A percentile compares a stretch with the other conserved stretches of the same genome.
Evolutionary conservation across 306 rosid species (phyloP).

Genomic region (Cicer cuneatum): DNA sequence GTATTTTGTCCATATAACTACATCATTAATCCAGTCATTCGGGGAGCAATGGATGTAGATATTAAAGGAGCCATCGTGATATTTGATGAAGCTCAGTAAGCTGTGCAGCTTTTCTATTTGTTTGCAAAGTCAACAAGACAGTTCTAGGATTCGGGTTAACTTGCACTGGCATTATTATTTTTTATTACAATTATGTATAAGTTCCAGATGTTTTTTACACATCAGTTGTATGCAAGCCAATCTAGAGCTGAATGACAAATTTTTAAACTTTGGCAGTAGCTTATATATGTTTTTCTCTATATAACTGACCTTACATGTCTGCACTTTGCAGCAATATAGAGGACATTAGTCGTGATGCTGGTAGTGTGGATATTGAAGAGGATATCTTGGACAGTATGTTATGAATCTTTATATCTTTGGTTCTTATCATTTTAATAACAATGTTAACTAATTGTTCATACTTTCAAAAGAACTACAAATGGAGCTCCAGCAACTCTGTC

Average conservation of each 20-base stretch:
- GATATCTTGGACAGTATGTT: slow-evolving; percentile 80
- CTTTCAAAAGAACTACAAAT: slow-evolving; percentile 70
- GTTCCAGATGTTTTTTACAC: slow-evolving; percentile 25
- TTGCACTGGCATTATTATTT: not conserved
- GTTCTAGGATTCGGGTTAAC: slow-evolving; percentile 25
- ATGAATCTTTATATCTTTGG: slow-evolving; percentile 41
- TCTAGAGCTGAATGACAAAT: slow-evolving; percentile 24
- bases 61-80: slow-evolving; percentile 82
- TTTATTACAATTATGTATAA: slow-evolving; percentile 10
- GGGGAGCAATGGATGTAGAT: slow-evolving; percentile 94
- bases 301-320: slow-evolving; percentile 39
- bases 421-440: slow-evolving; percentile 28
- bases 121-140: slow-evolving; percentile 24
- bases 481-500: slow-evolving; percentile 78
- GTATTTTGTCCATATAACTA: slow-evolving; percentile 94
- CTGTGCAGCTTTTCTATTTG: slow-evolving; percentile 31
- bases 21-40: slow-evolving; percentile 87
- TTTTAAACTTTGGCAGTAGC: slow-evolving; percentile 9
- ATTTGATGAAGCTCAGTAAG: slow-evolving; percentile 96
- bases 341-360: slow-evolving; percentile 93
- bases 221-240: slow-evolving; percentile 30
- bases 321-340: slow-evolving; percentile 86
- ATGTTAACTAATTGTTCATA: slow-evolving; percentile 44
- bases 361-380: slow-evolving; percentile 87
- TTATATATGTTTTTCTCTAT: slow-evolving; percentile 26